Base-by-base conservation (phyloP, 1,284 basidiomycete genomes). In the Leccinum fallax region DNA sequence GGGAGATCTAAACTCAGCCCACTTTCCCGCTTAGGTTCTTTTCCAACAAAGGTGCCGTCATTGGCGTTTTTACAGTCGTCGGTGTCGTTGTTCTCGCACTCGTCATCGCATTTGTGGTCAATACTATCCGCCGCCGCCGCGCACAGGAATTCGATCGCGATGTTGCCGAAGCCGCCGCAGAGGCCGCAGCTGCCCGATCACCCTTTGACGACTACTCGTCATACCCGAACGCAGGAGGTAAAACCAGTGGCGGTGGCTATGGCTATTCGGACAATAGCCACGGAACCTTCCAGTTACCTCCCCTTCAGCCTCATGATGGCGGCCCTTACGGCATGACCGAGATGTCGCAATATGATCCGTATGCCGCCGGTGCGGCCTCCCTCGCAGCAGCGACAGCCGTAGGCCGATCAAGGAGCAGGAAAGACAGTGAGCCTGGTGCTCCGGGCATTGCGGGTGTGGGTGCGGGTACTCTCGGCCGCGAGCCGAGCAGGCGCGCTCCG, bases 61-160 rank as follows among this genome's bases (percentile, higher is more conserved):
- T 85, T 1, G 89, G 85, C 36, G 83, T 85, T 0, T 92, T 91
- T 75, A 77, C 84, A 36, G 87, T 85, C 57, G 89, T 87, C 43
- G 88, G 89, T 19, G 68, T 92, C 52, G 74, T 88, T 56, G 85
- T 67, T 16, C 66, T 85, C 36, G 83, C 77, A 5, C 61, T 89
- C 66, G 4, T 83, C 65, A 73, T 90, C 61, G 77, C 79, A n/a
- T 65, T 90, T 55, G 63, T 85, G 53, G 82, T 83, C 40, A 83
- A 79, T 60, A 75, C 75, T 62, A 65, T 90, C 65, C 84, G 88
- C 36, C 82, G 89, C 0, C 84, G 84, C 6, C 84, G 87, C 9
- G 88, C 87, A 2, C 74, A 79, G 63, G 80, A 82, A 58, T 88
- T 89, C 70, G 90, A 92, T 71, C 79, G 80, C 32, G 90, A 91